Evolutionary conservation across 2,329 filamentous ascomycete genomes (phyloP).

Genomic region (Bipolaris gigantea): DNA sequence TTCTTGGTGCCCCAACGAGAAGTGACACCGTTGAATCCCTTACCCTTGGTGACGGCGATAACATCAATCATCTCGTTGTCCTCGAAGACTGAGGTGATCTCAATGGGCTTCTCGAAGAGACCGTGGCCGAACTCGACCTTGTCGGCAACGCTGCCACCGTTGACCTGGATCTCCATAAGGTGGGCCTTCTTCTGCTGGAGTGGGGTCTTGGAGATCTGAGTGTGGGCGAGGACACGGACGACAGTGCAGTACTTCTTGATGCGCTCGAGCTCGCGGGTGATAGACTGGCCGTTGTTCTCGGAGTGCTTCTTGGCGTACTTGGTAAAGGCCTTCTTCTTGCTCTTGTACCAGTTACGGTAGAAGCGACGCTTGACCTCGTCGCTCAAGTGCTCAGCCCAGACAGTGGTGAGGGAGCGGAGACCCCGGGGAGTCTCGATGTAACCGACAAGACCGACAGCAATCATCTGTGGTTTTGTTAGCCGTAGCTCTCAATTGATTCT

Average conservation of each 20-base stretch:
- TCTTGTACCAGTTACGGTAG: conserved; percentile 99
- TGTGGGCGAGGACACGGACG: conserved; percentile 98
- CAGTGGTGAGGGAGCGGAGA: conserved; percentile 97
- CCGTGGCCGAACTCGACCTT: conserved; percentile 96
- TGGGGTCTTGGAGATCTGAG: conserved; percentile 97
- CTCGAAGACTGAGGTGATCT: conserved; percentile 94
- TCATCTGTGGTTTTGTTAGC: conserved; percentile 70
- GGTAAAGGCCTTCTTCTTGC: conserved; percentile 99
- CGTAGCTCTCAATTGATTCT: conserved; percentile 54
- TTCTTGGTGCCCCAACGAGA: conserved; percentile 99
- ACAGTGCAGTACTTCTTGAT: conserved; percentile 99
- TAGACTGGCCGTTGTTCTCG: conserved; percentile 83
- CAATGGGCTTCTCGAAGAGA: conserved; percentile 98
- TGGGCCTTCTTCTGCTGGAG: conserved; percentile 99
- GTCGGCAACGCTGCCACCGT: conserved; percentile 92
- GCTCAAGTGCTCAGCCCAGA: conserved; percentile 99
- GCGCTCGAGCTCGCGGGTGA: conserved; percentile 97
- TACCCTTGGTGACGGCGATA: conserved; percentile 99
- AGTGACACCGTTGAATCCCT: conserved; percentile 97
- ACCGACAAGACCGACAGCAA: conserved; percentile 98
- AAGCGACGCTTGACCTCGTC: conserved; percentile 99
- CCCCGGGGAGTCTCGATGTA: conserved; percentile 99
- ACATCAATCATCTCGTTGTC: conserved; percentile 99
- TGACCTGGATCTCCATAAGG: conserved; percentile 99
- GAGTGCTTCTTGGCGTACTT: conserved; percentile 99